phyloP scores from a whole-genome alignment of 2,329 filamentous ascomycete genomes.

The Coniochaeta ligniaria region DNA sequence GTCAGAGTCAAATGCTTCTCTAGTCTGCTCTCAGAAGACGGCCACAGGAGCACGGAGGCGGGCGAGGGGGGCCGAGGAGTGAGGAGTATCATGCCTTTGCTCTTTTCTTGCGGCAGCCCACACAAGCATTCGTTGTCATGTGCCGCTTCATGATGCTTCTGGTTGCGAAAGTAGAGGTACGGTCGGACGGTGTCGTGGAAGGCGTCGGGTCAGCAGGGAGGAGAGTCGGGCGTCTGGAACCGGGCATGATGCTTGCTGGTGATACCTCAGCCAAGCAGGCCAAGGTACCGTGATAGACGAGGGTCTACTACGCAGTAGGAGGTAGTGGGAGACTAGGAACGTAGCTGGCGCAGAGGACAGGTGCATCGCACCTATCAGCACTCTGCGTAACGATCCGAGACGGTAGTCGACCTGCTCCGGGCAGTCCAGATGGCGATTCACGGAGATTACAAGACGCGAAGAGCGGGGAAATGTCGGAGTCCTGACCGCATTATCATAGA shows the following conservation, averaged over 20 bases:
- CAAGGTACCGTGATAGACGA: neutral
- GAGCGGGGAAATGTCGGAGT: no score
- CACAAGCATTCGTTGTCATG: neutral
- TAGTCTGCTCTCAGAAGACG: neutral
- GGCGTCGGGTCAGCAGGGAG: neutral
- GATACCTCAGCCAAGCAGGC: neutral
- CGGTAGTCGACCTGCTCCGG: no score
- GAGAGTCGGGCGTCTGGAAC: neutral
- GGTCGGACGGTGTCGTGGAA: neutral
- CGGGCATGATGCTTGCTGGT: neutral
- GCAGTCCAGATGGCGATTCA: no score
- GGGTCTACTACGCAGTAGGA: no score
- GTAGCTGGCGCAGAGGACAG: no score
- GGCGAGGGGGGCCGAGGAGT: neutral
- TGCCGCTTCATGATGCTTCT: neutral
- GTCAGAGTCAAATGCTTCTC: neutral
- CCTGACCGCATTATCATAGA: no score
- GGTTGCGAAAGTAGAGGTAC: neutral
- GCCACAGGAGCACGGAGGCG: neutral
- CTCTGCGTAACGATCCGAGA: no score
- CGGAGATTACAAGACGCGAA: no score
- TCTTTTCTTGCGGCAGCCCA: conserved; percentile 1
- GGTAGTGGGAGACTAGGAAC: no score
- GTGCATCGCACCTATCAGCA: no score
- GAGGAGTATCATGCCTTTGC: neutral